phyloP scores from a whole-genome alignment of 768 basidiomycete species.

The Mycena olivaceomarginata region DNA sequence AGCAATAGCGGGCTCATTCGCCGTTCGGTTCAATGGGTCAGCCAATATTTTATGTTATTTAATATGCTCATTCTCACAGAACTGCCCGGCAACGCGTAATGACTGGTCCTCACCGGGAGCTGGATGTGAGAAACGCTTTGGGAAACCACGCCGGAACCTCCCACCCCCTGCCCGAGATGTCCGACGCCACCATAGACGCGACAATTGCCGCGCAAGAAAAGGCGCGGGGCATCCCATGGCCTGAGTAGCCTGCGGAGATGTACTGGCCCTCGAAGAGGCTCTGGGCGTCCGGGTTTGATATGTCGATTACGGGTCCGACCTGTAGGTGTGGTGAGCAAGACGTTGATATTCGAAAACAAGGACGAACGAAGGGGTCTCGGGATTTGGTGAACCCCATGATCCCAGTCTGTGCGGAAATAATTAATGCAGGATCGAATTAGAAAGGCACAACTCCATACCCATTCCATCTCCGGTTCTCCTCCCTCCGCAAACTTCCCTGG shows the following conservation, averaged over 20 bases:
- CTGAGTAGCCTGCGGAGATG: conserved; percentile 83
- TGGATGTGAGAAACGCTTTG: conserved; percentile 21
- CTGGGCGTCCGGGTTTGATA: conserved; percentile 45
- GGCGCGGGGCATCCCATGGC: conserved; percentile 89
- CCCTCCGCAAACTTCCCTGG: conserved; percentile 69
- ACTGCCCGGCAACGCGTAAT: no score
- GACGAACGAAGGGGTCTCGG: conserved; percentile 80
- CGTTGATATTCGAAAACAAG: not conserved
- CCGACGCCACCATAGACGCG: conserved; percentile 29
- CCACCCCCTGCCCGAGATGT: conserved; percentile 25
- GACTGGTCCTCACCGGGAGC: no score
- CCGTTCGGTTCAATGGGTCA: no score
- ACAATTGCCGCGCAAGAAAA: conserved; percentile 69
- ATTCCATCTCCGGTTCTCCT: conserved; percentile 84
- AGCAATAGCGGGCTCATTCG: no score
- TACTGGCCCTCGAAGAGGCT: conserved; percentile 73
- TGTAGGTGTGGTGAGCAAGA: conserved; percentile 46
- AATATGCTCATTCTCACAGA: no score
- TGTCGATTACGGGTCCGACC: conserved; percentile 77
- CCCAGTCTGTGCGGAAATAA: conserved; percentile 74
- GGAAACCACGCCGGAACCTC: conserved; percentile 37
- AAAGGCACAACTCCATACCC: conserved; percentile 69
- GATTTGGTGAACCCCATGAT: conserved; percentile 86
- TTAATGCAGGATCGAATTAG: conserved; percentile 1
- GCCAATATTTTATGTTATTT: no score